phyloP scores from a whole-genome alignment of 495 filamentous ascomycete species.

The Darksidea phi region DNA sequence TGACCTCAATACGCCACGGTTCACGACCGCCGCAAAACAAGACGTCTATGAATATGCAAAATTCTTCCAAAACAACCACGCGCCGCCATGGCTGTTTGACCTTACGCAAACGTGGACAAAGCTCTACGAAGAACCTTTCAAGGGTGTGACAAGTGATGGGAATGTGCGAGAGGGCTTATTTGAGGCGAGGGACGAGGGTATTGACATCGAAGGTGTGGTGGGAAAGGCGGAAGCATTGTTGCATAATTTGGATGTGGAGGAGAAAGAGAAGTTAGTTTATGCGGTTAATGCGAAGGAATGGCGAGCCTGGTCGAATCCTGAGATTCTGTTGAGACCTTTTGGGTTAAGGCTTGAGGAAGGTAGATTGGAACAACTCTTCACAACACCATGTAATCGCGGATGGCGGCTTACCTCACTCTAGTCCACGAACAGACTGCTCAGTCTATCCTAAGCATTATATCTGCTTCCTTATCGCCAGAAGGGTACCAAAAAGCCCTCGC shows the following conservation, averaged over 20 bases:
- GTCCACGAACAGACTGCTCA: slow-evolving; percentile 37
- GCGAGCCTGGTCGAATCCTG: slow-evolving; percentile 75
- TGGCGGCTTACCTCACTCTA: background rate
- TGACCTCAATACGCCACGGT: slow-evolving; percentile 59
- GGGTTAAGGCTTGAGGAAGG: slow-evolving; percentile 65
- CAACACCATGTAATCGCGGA: background rate
- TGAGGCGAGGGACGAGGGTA: slow-evolving; percentile 58
- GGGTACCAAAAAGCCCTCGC: slow-evolving; percentile 68
- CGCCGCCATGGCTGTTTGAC: slow-evolving; percentile 66
- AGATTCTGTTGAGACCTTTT: slow-evolving; percentile 57
- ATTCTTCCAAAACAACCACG: slow-evolving; percentile 57
- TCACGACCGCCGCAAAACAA: slow-evolving; percentile 61
- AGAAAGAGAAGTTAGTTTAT: slow-evolving; percentile 52
- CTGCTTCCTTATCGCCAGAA: slow-evolving; percentile 59
- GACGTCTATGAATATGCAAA: slow-evolving; percentile 63
- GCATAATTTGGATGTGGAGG: slow-evolving; percentile 47
- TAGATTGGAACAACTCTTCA: background rate
- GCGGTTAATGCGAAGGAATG: slow-evolving; percentile 70
- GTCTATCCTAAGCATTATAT: slow-evolving; percentile 54
- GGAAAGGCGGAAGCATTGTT: slow-evolving; percentile 49
- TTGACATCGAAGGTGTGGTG: slow-evolving; percentile 58
- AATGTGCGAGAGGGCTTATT: slow-evolving; percentile 56
- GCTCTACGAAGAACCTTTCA: slow-evolving; percentile 65
- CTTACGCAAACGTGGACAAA: slow-evolving; percentile 67
- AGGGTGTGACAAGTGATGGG: slow-evolving; percentile 70